Conservation (phyloP, 1,139 yeast species). For the Meyerozyma athensensis region DNA sequence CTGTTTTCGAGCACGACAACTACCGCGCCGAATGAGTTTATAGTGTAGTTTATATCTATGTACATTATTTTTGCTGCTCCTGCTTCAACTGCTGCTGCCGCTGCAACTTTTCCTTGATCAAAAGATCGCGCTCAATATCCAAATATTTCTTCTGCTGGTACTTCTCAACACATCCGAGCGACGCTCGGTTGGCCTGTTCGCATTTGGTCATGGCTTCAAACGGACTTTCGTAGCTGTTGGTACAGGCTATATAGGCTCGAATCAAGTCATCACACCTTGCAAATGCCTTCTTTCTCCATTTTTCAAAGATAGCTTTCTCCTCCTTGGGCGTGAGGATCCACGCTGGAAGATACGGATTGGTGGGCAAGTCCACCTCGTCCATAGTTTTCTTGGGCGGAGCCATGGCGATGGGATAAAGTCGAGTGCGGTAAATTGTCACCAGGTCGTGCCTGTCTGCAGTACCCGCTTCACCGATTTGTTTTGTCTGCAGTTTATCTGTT, state of each 20-base stretch:
- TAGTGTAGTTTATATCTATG: not conserved
- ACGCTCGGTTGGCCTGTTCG: constrained; percentile 26
- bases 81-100: constrained; percentile 1
- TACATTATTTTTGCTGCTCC: not conserved
- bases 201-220: constrained; percentile 60
- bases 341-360: constrained; percentile 55
- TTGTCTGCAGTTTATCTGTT: not conserved
- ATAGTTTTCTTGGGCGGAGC: constrained; percentile 25
- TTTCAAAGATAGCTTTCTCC: constrained; percentile 72
- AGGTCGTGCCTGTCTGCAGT: no score
- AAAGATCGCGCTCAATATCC: constrained; percentile 65
- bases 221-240: constrained; percentile 39
- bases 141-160: constrained; percentile 65
- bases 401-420: no score
- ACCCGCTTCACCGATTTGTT: no score
- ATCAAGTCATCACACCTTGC: constrained; percentile 66
- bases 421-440: no score
- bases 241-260: constrained; percentile 40
- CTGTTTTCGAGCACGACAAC: constrained; percentile 52
- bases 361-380: constrained; percentile 38
- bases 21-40: not conserved
- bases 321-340: constrained; percentile 88
- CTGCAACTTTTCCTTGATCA: constrained; percentile 52
- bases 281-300: constrained; percentile 75
- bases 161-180: constrained; percentile 54